Base-by-base conservation (phyloP, 106 monocot genomes). In the Dendrobium catenatum region DNA sequence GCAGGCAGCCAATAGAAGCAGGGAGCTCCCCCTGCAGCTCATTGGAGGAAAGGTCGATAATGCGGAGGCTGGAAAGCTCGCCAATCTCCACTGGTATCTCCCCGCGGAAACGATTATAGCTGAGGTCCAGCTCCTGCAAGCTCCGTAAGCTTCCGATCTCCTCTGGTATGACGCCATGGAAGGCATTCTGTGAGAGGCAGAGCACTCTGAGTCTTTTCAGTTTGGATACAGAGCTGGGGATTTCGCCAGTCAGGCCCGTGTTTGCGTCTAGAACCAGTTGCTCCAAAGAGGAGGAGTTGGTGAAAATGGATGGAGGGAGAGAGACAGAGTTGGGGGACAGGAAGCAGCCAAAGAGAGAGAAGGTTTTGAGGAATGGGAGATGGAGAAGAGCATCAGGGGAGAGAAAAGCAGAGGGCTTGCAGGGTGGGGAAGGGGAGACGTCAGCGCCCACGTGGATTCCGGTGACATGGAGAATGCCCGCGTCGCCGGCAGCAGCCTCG, bases 311-410 rank as follows among this genome's bases (percentile, higher is more conserved):
- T 7, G 92, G 80, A 1, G 90, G 77, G 26, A 93, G 82, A 27
- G 78, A 68, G 78, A 81, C 54, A 13, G 55, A 46, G 16, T 20
- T 29, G 6, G 83, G 72, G 19, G 37, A 15, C 42, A 81, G 37
- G 77, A 93, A 93, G 79, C 93, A 93, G 80, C 44, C 59, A 79
- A 90, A 88, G 67, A 93, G 79, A n/a, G 93, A 93, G 77, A 93
- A 84, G 41, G 88, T 78, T 68, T 90, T 90, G 78, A 93, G 86
- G 74, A 83, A 86, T 26, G 90, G 86, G 47, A 93, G 88, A 26
- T 79, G 67, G 70, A 81, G 81, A 42, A 93, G 79, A 20, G 86
- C 79, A 16, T 37, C 11, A 1, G 56, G 18, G n/a, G 86, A 81
- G 55, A 92, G 77, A 13, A 61, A 42, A 55, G 92, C 87, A 49